phyloP scores from a whole-genome alignment of 306 rosid genomes.

The Fragaria nilgerrensis region DNA sequence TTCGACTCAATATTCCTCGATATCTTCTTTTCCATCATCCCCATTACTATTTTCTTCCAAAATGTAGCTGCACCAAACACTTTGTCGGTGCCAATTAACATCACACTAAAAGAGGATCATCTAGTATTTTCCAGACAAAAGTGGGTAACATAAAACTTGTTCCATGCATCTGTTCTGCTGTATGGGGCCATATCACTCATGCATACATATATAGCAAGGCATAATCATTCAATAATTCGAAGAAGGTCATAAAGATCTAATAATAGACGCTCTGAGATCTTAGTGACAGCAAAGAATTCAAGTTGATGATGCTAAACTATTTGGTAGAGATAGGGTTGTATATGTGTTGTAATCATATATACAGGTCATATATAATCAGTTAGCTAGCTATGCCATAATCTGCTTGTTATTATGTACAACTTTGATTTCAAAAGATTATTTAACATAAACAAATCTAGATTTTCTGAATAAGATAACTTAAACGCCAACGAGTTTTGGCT shows the following conservation, averaged over 20 bases:
- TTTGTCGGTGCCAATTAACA: conserved; percentile 6
- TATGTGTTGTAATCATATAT: background rate
- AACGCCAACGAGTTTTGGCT: too few relatives aligned
- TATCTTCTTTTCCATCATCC: background rate
- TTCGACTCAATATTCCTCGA: background rate
- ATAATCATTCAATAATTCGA: background rate
- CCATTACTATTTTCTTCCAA: background rate
- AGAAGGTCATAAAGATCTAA: background rate
- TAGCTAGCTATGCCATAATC: background rate
- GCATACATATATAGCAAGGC: background rate
- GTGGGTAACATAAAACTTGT: background rate
- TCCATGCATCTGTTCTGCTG: background rate
- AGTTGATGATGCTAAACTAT: background rate
- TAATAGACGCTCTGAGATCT: background rate
- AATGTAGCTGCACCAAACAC: background rate
- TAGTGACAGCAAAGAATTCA: background rate
- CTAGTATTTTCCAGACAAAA: background rate
- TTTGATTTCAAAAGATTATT: background rate
- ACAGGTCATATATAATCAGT: background rate
- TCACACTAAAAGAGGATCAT: background rate
- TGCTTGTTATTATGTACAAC: background rate
- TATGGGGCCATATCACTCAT: background rate
- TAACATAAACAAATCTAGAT: too few relatives aligned
- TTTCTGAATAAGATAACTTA: too few relatives aligned
- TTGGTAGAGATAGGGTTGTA: background rate